phyloP scores from a whole-genome alignment of 2,329 filamentous ascomycete species.

The Ophiostoma quercus region DNA sequence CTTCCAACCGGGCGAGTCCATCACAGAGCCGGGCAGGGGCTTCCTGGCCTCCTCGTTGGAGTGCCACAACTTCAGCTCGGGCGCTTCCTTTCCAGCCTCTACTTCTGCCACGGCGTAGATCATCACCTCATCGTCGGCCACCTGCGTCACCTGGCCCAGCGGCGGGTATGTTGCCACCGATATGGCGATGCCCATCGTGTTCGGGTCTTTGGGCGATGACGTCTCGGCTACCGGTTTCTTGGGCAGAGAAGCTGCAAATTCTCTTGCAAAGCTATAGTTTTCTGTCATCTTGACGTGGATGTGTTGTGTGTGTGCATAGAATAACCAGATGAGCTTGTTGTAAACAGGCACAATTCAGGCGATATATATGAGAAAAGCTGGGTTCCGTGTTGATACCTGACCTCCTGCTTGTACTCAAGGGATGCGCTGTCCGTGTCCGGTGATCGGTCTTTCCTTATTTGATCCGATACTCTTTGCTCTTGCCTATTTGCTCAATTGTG shows the following conservation, averaged over 20 bases:
- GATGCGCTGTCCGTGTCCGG: background rate
- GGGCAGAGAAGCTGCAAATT: slow-evolving; percentile 26
- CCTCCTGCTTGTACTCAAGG: background rate
- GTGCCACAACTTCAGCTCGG: slow-evolving; percentile 75
- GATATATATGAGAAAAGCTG: background rate
- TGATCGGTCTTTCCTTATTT: background rate
- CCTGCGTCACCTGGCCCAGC: slow-evolving; percentile 65
- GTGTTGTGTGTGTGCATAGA: background rate
- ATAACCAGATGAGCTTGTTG: background rate
- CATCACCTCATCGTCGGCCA: slow-evolving; percentile 44
- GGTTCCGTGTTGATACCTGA: background rate
- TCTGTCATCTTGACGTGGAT: slow-evolving; percentile 4
- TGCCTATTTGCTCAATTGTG: background rate
- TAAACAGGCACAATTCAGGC: background rate
- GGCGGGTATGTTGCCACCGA: slow-evolving; percentile 55
- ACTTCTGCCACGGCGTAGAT: slow-evolving; percentile 70
- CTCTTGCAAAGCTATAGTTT: slow-evolving; percentile 26
- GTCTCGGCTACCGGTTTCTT: slow-evolving; percentile 11
- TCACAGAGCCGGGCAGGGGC: no score
- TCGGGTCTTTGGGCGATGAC: background rate
- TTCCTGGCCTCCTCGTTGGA: slow-evolving; percentile 40
- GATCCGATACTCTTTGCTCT: background rate
- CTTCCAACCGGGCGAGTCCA: slow-evolving; percentile 37
- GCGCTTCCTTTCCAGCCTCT: slow-evolving; percentile 59
- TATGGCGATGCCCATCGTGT: slow-evolving; percentile 21